phyloP scores from a whole-genome alignment of 2,329 filamentous ascomycete genomes.

The Neonectria hederae region DNA sequence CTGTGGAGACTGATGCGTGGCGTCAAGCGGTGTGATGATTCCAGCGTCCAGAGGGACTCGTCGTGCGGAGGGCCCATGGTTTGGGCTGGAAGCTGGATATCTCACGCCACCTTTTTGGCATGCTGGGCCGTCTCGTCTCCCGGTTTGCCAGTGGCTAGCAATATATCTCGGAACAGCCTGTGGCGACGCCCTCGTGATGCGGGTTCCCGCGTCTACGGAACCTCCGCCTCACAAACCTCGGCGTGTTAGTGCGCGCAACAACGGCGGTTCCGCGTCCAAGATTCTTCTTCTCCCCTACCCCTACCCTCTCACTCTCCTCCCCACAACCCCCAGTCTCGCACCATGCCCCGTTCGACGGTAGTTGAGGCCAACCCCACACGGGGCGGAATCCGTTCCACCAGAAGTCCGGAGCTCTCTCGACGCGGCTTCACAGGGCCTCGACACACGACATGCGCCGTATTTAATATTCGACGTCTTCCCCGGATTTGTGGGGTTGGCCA shows the following conservation, averaged over 20 bases:
- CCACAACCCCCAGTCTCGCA: conserved; percentile 2
- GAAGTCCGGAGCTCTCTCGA: background rate
- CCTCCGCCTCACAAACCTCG: background rate
- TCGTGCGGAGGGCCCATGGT: conserved; percentile 12
- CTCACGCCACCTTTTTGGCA: conserved; percentile 6
- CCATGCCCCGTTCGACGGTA: conserved; percentile 6
- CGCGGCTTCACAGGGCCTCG: background rate
- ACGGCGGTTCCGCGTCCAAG: conserved; percentile 15
- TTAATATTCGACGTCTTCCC: conserved; percentile 13
- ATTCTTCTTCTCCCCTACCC: no score
- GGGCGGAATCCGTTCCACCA: conserved; percentile 9
- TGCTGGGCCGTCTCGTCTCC: background rate
- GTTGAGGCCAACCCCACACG: conserved; percentile 11
- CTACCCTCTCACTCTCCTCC: background rate
- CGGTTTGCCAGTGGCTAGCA: background rate
- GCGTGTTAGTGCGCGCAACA: background rate
- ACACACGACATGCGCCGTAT: background rate
- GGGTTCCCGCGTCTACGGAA: background rate
- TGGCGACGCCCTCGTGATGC: background rate
- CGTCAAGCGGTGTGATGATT: conserved; percentile 28
- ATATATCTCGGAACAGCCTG: conserved; percentile 19
- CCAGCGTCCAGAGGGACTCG: conserved; percentile 6
- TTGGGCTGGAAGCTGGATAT: background rate
- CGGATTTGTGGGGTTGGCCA: conserved; percentile 5
- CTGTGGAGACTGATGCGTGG: conserved; percentile 28